These are phyloP conservation scores for Iris pallida DNA, from an alignment of 116 monocot genomes.

Conservation along the genomic window DNA sequence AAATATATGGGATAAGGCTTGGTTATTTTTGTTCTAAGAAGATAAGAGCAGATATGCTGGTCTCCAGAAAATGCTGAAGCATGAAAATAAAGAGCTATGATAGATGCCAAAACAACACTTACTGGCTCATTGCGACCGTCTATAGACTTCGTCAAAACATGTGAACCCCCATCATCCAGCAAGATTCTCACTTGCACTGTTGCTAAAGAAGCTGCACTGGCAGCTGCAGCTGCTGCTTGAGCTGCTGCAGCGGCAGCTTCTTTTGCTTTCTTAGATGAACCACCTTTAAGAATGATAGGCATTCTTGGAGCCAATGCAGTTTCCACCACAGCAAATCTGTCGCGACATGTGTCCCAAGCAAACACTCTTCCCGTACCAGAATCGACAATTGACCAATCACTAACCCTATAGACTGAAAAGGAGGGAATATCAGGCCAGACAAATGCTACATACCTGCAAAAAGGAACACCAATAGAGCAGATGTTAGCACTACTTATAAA, in stretches of 20 bases:
- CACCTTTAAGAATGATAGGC: slow-evolving; percentile 68
- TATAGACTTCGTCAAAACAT: slow-evolving; percentile 90
- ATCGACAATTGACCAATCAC: slow-evolving; percentile 95
- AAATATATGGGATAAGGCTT: too few species aligned
- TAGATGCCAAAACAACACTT: slow-evolving; percentile 9
- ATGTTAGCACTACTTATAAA: not conserved
- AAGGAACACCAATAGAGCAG: not conserved
- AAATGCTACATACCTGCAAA: slow-evolving; percentile 77
- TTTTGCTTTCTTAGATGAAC: slow-evolving; percentile 94
- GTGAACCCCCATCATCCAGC: slow-evolving; percentile 93
- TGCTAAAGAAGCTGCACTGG: slow-evolving; percentile 85
- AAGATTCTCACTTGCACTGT: slow-evolving; percentile 97
- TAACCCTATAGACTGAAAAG: slow-evolving; percentile 82
- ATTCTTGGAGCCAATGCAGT: slow-evolving; percentile 79
- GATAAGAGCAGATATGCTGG: not conserved
- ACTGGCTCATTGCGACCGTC: slow-evolving; percentile 96
- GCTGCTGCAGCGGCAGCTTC: slow-evolving; percentile 96
- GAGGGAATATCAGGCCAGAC: slow-evolving; percentile 99
- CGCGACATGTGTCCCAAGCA: slow-evolving; percentile 99
- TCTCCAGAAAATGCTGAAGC: not conserved
- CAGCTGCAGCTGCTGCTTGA: slow-evolving; percentile 94
- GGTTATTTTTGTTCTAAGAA: not conserved
- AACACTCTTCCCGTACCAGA: slow-evolving; percentile 93
- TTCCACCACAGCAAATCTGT: slow-evolving; percentile 93
- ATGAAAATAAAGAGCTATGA: slow-evolving; percentile 1